Conservation (phyloP, 352 stramenopile species). For the Ophiocytium majus region DNA sequence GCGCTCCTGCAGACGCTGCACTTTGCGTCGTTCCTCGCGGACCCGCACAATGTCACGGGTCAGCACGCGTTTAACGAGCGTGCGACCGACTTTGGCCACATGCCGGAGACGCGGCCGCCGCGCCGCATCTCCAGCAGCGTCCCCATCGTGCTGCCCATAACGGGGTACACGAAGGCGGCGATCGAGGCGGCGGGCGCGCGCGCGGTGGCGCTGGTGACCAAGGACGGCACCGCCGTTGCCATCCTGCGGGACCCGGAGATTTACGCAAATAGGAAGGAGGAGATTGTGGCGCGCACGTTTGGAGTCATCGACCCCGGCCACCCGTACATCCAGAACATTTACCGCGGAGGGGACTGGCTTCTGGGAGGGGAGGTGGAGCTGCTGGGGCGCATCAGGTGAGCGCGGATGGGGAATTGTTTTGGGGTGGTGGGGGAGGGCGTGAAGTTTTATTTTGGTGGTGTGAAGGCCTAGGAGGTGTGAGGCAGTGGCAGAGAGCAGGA, state of each 20-base stretch:
- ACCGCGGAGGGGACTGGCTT: slow-evolving; percentile 87
- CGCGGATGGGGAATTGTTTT: too few species aligned
- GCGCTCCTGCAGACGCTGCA: slow-evolving; percentile 92
- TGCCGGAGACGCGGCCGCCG: slow-evolving; percentile 73
- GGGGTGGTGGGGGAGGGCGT: too few species aligned
- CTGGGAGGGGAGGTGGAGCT: slow-evolving; percentile 93
- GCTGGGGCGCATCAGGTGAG: slow-evolving; percentile 77
- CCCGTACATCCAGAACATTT: slow-evolving; percentile 93
- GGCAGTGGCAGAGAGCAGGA: too few species aligned
- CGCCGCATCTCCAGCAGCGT: slow-evolving; percentile 92
- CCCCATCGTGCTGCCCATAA: slow-evolving; percentile 91
- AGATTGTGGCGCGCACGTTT: slow-evolving; percentile 95
- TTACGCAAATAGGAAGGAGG: slow-evolving; percentile 93
- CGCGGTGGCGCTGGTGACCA: slow-evolving; percentile 75
- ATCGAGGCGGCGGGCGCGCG: slow-evolving; percentile 68
- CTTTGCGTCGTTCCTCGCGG: slow-evolving; percentile 93
- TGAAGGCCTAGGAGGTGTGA: too few species aligned
- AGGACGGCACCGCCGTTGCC: slow-evolving; percentile 86
- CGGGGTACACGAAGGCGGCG: slow-evolving; percentile 78
- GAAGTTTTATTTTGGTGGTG: too few species aligned
- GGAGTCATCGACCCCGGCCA: slow-evolving; percentile 90
- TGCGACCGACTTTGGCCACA: slow-evolving; percentile 85
- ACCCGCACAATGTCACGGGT: slow-evolving; percentile 90
- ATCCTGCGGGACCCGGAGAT: slow-evolving; percentile 89
- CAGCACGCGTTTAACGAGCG: slow-evolving; percentile 67